Conservation (phyloP, 192 early-diverging fungal genomes). For the Backusella liffmaniae region DNA sequence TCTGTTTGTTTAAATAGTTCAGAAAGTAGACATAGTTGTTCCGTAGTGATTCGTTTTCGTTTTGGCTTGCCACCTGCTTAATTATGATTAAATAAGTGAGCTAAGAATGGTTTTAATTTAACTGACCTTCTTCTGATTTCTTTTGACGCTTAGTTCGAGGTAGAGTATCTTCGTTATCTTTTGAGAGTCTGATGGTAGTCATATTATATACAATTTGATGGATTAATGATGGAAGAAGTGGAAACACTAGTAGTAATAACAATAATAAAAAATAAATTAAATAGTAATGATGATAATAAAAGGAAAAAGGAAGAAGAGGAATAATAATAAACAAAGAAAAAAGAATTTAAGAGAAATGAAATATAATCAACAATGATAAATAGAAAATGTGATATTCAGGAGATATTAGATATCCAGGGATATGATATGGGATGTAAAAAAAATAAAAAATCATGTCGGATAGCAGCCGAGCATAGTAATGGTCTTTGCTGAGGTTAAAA, state of each 20-base stretch:
- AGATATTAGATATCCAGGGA: slow-evolving; percentile 3
- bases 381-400: slow-evolving; percentile 14
- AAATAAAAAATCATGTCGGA: background rate
- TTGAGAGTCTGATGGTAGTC: background rate
- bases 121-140: slow-evolving; percentile 8
- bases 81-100: background rate
- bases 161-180: background rate
- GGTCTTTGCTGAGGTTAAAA: background rate
- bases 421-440: background rate
- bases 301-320: background rate
- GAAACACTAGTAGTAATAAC: background rate
- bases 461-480: background rate
- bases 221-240: background rate
- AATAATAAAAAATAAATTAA: background rate
- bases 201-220: background rate
- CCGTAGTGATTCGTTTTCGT: slow-evolving; percentile 72
- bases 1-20: slow-evolving; percentile 72
- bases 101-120: background rate
- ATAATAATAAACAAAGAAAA: background rate
- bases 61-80: slow-evolving; percentile 53
- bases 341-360: background rate
- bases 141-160: slow-evolving; percentile 9
- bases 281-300: background rate
- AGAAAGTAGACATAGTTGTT: slow-evolving; percentile 67
- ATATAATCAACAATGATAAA: background rate